These are phyloP conservation scores for Leccinum subtestaceum DNA, from an alignment of 768 basidiomycete genomes.

Conservation along the genomic window DNA sequence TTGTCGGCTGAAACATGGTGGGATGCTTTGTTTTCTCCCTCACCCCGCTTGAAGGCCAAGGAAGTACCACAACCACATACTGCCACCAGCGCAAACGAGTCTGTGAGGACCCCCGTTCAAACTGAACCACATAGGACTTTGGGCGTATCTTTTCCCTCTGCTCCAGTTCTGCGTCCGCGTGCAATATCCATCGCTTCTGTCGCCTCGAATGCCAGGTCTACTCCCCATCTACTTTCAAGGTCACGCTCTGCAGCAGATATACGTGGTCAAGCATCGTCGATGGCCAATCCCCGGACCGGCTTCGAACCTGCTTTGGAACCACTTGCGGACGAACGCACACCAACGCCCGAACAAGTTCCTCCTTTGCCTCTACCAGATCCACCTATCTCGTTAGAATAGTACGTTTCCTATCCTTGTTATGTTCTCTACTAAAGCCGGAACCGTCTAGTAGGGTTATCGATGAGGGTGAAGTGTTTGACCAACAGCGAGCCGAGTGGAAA, in stretches of 20 bases:
- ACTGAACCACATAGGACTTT: not conserved
- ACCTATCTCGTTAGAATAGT: constrained; percentile 53
- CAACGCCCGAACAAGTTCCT: constrained; percentile 2
- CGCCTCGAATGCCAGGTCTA: not conserved
- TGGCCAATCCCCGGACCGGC: not conserved
- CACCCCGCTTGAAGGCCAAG: constrained; percentile 63
- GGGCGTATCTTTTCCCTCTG: no score
- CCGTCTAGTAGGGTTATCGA: constrained; percentile 45
- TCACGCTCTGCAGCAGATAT: constrained; percentile 26
- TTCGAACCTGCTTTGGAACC: constrained; percentile 23
- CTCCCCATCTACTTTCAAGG: constrained; percentile 7
- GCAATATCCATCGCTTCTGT: no score
- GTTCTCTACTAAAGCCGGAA: not conserved
- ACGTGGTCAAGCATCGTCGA: constrained; percentile 3
- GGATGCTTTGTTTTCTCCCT: constrained; percentile 73
- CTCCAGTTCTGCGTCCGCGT: no score
- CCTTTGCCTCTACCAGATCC: constrained; percentile 59
- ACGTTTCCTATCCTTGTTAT: constrained; percentile 19
- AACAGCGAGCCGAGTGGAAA: constrained; percentile 67
- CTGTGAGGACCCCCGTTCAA: constrained; percentile 45
- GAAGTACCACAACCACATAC: constrained; percentile 24
- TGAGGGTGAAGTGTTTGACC: constrained; percentile 58
- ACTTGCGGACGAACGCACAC: constrained; percentile 13
- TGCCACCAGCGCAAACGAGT: constrained; percentile 36
- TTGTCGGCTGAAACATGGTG: constrained; percentile 78